These are phyloP conservation scores for Aquilaria malaccensis DNA, from an alignment of 345 rosid species.

Conservation along the genomic window DNA sequence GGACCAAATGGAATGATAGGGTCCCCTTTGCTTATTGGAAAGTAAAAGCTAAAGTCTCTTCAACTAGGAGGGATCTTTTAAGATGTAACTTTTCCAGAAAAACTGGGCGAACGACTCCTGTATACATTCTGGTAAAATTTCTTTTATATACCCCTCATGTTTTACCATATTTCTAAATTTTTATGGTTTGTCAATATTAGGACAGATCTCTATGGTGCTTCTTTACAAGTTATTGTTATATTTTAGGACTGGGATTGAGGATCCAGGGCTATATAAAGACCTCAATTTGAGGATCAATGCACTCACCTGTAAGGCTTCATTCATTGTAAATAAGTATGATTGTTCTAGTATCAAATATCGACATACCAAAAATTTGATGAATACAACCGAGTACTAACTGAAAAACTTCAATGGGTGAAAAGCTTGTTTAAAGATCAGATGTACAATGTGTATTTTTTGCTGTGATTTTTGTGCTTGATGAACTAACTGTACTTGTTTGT, in stretches of 20 bases:
- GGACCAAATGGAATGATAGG: conserved; percentile 30
- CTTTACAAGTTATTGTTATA: not conserved
- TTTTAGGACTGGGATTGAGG: conserved; percentile 40
- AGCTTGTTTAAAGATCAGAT: no score
- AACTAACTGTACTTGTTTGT: no score
- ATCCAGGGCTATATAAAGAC: conserved; percentile 26
- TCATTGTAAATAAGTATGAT: no score
- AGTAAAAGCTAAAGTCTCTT: conserved; percentile 26
- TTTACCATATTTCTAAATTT: no score
- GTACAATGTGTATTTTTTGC: not conserved
- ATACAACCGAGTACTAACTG: no score
- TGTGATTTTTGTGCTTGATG: not conserved
- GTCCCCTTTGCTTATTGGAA: conserved; percentile 22
- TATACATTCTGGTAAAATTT: conserved; percentile 19
- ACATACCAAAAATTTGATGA: no score
- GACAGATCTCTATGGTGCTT: no score
- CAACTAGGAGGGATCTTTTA: conserved; percentile 31
- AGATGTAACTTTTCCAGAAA: conserved; percentile 22
- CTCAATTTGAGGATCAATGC: conserved; percentile 47
- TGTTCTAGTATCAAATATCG: no score
- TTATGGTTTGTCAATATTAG: no score
- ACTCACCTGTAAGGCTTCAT: conserved; percentile 32
- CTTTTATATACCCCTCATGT: no score
- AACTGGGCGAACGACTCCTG: conserved; percentile 31
- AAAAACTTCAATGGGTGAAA: no score